phyloP scores from a whole-genome alignment of 2,329 filamentous ascomycete genomes.

The Talaromyces rugulosus region DNA sequence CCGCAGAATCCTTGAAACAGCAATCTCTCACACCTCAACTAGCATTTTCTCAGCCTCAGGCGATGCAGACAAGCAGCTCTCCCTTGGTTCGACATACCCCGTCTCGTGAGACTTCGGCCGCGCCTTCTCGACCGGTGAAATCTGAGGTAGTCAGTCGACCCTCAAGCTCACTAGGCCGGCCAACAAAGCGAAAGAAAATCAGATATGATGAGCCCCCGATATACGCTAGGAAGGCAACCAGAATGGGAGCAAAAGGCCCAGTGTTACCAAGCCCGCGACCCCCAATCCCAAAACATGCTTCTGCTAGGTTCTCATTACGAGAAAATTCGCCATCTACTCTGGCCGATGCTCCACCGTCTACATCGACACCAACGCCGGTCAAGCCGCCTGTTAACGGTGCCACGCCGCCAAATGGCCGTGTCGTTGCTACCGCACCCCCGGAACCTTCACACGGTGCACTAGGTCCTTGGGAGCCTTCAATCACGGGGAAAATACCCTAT shows the following conservation, averaged over 20 bases:
- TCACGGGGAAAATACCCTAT: slow-evolving; percentile 65
- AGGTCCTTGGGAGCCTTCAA: slow-evolving; percentile 52
- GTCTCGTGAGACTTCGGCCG: slow-evolving; percentile 15
- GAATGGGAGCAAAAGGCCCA: slow-evolving; percentile 38
- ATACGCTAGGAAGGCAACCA: slow-evolving; percentile 43
- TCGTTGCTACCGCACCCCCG: slow-evolving; percentile 14
- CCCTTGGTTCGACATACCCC: slow-evolving; percentile 19
- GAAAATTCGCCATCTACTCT: slow-evolving; percentile 14
- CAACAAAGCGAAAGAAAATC: slow-evolving; percentile 46
- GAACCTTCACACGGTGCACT: slow-evolving; percentile 25
- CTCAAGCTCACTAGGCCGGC: slow-evolving; percentile 20
- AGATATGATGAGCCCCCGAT: slow-evolving; percentile 52
- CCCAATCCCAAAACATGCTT: slow-evolving; percentile 28
- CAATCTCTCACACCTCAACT: slow-evolving; percentile 12
- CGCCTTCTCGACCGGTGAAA: slow-evolving; percentile 18
- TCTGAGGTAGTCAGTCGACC: slow-evolving; percentile 14
- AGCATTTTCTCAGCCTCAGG: slow-evolving; percentile 10
- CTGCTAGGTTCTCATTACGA: slow-evolving; percentile 18
- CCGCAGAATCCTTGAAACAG: slow-evolving; percentile 10
- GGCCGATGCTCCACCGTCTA: slow-evolving; percentile 11
- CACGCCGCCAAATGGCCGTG: slow-evolving; percentile 27
- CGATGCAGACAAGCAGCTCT: slow-evolving; percentile 21
- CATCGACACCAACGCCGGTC: slow-evolving; percentile 15
- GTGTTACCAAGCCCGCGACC: slow-evolving; percentile 35
- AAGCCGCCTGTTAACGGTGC: slow-evolving; percentile 19